phyloP scores from a whole-genome alignment of 108 stramenopile species.

The Cyclotella distinguenda region DNA sequence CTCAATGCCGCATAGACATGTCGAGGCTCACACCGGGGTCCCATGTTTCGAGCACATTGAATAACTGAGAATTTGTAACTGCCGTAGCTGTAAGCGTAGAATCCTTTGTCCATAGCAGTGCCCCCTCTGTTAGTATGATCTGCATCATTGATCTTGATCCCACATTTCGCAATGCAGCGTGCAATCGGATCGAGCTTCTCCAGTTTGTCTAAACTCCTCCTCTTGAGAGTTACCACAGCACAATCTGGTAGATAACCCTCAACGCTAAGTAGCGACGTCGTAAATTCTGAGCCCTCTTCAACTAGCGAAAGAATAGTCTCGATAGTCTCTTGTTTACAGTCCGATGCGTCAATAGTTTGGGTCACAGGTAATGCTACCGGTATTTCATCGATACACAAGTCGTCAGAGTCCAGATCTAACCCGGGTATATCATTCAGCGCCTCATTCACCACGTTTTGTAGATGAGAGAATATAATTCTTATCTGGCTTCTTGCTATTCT shows the following conservation, averaged over 20 bases:
- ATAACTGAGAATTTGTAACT: conserved; percentile 72
- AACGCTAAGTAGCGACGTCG: conserved; percentile 54
- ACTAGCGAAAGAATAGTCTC: conserved; percentile 81
- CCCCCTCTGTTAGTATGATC: conserved; percentile 28
- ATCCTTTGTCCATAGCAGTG: conserved; percentile 52
- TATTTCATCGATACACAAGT: conserved; percentile 35
- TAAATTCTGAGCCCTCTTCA: conserved; percentile 54
- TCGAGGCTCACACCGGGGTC: conserved; percentile 69
- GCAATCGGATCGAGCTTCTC: conserved; percentile 58
- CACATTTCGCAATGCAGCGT: conserved; percentile 53
- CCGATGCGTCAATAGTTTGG: conserved; percentile 47
- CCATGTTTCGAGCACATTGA: conserved; percentile 64
- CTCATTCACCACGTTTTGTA: conserved; percentile 43
- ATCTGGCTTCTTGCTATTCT: conserved; percentile 70
- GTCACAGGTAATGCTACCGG: conserved; percentile 64
- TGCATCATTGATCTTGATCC: conserved; percentile 41
- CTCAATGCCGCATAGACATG: conserved; percentile 88
- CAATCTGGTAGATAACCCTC: conserved; percentile 71
- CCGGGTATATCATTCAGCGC: conserved; percentile 39
- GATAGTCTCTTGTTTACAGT: conserved; percentile 85
- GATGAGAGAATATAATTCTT: conserved; percentile 41
- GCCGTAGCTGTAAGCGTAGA: conserved; percentile 73
- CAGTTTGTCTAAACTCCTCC: conserved; percentile 66
- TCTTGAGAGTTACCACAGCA: conserved; percentile 70
- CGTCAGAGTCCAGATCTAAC: conserved; percentile 14